These are phyloP conservation scores for Cyclospora cayetanensis DNA, from an alignment of 169 alveolate species.

Conservation along the genomic window DNA sequence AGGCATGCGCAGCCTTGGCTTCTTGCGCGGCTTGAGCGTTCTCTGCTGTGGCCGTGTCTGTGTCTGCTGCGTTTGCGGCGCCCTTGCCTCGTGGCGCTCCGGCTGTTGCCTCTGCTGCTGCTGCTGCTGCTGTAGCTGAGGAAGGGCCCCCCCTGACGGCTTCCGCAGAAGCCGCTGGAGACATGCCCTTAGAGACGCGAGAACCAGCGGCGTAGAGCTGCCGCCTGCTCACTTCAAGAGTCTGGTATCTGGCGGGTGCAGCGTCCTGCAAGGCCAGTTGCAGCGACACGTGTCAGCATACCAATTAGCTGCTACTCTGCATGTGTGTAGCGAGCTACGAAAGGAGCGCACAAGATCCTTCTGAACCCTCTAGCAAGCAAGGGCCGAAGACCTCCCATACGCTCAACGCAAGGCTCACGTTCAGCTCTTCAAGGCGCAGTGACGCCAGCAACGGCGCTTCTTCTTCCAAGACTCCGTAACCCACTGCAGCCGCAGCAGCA, in stretches of 20 bases:
- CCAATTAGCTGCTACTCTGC: background rate
- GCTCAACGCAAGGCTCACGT: background rate
- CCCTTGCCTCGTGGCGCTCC: background rate
- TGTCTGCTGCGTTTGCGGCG: background rate
- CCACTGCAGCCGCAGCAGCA: conserved; percentile 18
- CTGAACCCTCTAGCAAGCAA: background rate
- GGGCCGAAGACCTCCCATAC: too few relatives aligned
- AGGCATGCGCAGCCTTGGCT: background rate
- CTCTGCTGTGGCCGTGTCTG: background rate
- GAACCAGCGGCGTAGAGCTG: conserved; percentile 56
- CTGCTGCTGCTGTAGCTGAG: background rate
- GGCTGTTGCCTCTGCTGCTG: background rate
- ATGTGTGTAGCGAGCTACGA: background rate
- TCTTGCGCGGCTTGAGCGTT: background rate
- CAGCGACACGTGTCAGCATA: too few relatives aligned
- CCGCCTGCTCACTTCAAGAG: conserved; percentile 34
- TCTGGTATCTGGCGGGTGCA: background rate
- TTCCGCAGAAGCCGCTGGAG: background rate
- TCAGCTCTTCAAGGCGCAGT: conserved; percentile 13
- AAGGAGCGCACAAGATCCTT: background rate
- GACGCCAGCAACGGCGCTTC: conserved; percentile 27
- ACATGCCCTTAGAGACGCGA: background rate
- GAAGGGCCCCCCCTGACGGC: background rate
- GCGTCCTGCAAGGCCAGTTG: background rate
- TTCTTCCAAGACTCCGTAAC: conserved; percentile 24